Evolutionary conservation across 169 alveolate genomes (phyloP).

Genomic region (Miamiensis avidus): DNA sequence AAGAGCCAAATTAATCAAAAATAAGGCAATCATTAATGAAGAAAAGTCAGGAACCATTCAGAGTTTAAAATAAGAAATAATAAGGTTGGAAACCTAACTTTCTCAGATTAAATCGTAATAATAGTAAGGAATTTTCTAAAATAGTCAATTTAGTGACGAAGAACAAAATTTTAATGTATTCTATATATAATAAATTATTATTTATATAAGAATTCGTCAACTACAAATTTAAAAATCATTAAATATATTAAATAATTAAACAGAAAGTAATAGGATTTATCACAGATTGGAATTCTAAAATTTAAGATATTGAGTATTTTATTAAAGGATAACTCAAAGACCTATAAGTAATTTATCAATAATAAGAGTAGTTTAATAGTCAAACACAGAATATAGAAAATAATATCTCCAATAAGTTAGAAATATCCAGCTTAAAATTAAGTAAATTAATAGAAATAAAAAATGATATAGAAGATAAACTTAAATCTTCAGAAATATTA

Average conservation of each 20-base stretch:
- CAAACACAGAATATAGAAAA: background rate
- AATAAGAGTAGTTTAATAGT: too few species aligned
- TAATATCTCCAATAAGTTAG: background rate
- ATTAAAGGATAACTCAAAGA: background rate
- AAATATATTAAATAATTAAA: too few species aligned
- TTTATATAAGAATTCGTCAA: background rate
- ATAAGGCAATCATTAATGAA: slow-evolving; percentile 77
- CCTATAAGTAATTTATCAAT: too few species aligned
- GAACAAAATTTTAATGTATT: too few species aligned
- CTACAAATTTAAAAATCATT: background rate
- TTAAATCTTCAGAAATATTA: background rate
- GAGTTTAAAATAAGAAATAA: slow-evolving; percentile 50
- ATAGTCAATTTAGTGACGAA: background rate
- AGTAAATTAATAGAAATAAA: too few species aligned
- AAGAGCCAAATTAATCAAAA: slow-evolving; percentile 86
- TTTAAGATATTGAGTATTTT: background rate
- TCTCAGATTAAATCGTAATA: background rate
- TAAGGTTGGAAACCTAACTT: slow-evolving; percentile 42
- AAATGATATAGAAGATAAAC: background rate
- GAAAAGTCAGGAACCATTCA: slow-evolving; percentile 46
- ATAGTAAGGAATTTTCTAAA: background rate
- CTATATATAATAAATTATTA: background rate
- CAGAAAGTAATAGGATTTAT: background rate
- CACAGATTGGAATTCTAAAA: background rate
- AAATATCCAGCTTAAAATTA: background rate